phyloP scores from a whole-genome alignment of 257 asterid genomes.

The Gentiana straminea region DNA sequence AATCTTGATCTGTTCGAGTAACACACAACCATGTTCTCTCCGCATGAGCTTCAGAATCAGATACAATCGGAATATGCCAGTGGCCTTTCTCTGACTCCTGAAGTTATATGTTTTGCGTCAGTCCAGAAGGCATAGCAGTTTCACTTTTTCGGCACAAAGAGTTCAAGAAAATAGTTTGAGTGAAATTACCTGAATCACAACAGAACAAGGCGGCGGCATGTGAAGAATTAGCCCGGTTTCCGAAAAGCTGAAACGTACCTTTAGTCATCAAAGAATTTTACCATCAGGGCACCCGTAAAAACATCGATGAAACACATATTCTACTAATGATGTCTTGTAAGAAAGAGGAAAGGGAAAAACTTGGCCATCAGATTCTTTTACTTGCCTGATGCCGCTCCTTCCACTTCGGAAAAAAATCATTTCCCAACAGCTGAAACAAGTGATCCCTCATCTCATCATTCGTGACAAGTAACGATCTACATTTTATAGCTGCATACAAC shows the following conservation, averaged over 20 bases:
- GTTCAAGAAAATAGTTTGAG: neutral
- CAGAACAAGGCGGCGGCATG: constrained; percentile 91
- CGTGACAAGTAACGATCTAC: constrained; percentile 58
- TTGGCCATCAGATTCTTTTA: neutral
- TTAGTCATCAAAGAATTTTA: constrained; percentile 11
- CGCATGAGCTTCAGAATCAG: constrained; percentile 47
- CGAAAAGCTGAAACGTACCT: constrained; percentile 70
- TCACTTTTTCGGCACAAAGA: no score
- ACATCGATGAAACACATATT: no score
- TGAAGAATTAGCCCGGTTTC: constrained; percentile 58
- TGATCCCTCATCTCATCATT: constrained; percentile 97
- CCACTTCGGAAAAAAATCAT: constrained; percentile 83
- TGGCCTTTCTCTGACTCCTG: constrained; percentile 81
- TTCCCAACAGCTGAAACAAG: constrained; percentile 79
- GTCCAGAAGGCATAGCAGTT: neutral
- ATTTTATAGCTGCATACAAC: constrained; percentile 90
- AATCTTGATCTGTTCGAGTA: constrained; percentile 32
- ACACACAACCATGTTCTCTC: constrained; percentile 68
- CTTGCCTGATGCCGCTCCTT: constrained; percentile 91
- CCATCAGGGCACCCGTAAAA: neutral
- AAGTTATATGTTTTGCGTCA: constrained; percentile 10
- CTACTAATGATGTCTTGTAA: no score
- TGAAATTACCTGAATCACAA: constrained; percentile 66
- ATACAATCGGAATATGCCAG: constrained; percentile 75
- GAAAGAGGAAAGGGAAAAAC: no score